Percentiles rank a stretch among this genome's conserved stretches.
Evolutionary conservation across 1,139 yeast species (phyloP).

Genomic region (Eremothecium cymbalariae): DNA sequence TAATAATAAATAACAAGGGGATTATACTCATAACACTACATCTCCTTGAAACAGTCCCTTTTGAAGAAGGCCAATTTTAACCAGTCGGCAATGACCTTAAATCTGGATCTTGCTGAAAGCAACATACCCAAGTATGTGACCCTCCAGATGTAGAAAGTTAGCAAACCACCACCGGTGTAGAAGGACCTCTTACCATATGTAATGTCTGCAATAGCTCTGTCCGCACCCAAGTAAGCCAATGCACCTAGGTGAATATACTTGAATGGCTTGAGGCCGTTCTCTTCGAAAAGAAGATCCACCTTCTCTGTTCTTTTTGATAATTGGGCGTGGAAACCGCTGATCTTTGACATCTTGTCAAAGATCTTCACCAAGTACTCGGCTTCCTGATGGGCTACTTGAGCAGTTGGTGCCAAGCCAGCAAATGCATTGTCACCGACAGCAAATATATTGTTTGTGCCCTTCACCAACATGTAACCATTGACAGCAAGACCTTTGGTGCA

Average conservation of each 20-base stretch:
- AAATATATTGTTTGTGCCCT: constrained; percentile 73
- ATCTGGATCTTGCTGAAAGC: constrained; percentile 79
- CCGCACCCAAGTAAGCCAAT: constrained; percentile 79
- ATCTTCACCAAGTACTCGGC: constrained; percentile 75
- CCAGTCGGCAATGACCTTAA: constrained; percentile 85
- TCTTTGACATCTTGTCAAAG: constrained; percentile 65
- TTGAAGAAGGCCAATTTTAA: constrained; percentile 79
- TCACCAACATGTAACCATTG: constrained; percentile 72
- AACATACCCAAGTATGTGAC: constrained; percentile 88
- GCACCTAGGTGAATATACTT: constrained; percentile 66
- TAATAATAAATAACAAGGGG: background rate
- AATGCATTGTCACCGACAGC: constrained; percentile 94
- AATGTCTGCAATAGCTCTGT: constrained; percentile 90
- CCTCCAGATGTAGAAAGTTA: constrained; percentile 91
- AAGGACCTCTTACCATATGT: constrained; percentile 85
- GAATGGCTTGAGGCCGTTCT: constrained; percentile 49
- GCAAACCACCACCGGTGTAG: constrained; percentile 79
- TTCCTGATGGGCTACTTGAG: constrained; percentile 95
- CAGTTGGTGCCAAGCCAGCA: constrained; percentile 86
- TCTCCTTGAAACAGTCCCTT: constrained; percentile 56
- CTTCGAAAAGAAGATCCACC: constrained; percentile 37
- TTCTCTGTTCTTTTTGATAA: constrained; percentile 32
- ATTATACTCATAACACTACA: constrained; percentile 20
- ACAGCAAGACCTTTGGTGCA: constrained; percentile 86
- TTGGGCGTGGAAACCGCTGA: constrained; percentile 51